These are phyloP conservation scores for Lactarius hengduanensis DNA, from an alignment of 768 basidiomycete species.

Conservation along the genomic window DNA sequence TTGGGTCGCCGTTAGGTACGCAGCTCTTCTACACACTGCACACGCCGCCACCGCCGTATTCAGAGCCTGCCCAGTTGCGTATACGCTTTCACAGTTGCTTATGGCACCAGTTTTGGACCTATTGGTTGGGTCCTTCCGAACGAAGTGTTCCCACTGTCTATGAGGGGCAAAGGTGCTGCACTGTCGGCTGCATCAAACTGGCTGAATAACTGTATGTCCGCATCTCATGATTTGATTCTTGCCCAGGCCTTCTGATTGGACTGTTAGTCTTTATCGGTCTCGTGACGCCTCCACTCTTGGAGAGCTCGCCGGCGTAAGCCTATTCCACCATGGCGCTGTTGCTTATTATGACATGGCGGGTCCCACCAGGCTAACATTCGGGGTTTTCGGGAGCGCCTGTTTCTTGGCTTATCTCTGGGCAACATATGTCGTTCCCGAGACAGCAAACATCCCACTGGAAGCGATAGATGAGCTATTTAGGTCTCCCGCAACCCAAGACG, in stretches of 20 bases:
- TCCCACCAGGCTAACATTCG: conserved; percentile 58
- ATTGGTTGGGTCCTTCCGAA: conserved; percentile 82
- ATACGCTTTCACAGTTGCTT: conserved; percentile 74
- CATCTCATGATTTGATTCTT: background rate
- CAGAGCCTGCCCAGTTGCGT: conserved; percentile 40
- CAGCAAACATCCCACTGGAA: conserved; percentile 71
- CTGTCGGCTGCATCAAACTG: conserved; percentile 85
- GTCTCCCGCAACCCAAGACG: conserved; percentile 56
- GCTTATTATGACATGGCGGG: background rate
- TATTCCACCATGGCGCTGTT: background rate
- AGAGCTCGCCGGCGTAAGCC: conserved; percentile 54
- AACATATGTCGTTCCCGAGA: conserved; percentile 69
- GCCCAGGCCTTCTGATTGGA: background rate
- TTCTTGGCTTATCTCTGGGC: conserved; percentile 70
- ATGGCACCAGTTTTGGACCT: conserved; percentile 76
- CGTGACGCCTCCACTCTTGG: conserved; percentile 64
- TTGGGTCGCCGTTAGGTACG: conserved; percentile 68
- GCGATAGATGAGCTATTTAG: conserved; percentile 71
- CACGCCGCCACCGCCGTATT: background rate
- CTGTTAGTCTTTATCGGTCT: conserved; percentile 69
- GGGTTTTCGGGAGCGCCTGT: conserved; percentile 63
- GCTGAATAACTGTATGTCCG: conserved; percentile 65
- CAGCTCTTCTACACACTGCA: conserved; percentile 11
- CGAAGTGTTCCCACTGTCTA: conserved; percentile 78
- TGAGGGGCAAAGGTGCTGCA: conserved; percentile 80